These are phyloP conservation scores for Talaromyces sp. DNA, from an alignment of 2,329 filamentous ascomycete species.

Conservation along the genomic window DNA sequence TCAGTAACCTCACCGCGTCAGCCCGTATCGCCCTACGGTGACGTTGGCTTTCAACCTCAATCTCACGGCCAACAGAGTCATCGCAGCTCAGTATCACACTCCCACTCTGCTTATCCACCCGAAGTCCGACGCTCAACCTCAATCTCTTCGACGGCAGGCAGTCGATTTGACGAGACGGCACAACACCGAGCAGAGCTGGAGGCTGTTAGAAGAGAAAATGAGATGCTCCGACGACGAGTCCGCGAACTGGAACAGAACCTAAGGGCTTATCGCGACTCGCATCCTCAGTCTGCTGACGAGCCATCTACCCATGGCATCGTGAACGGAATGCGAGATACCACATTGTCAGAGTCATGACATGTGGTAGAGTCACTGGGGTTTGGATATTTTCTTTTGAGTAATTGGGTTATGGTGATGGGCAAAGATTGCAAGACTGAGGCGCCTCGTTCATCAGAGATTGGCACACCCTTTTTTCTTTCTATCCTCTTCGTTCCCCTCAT, in stretches of 20 bases:
- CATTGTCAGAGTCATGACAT: constrained; percentile 19
- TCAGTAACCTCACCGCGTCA: constrained; percentile 40
- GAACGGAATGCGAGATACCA: constrained; percentile 18
- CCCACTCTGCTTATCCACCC: constrained; percentile 22
- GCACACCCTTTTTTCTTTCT: constrained; percentile 9
- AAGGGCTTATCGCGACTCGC: constrained; percentile 29
- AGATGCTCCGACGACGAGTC: constrained; percentile 42
- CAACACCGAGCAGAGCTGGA: constrained; percentile 44
- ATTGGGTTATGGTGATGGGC: not conserved
- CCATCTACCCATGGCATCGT: constrained; percentile 19
- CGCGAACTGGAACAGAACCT: constrained; percentile 42
- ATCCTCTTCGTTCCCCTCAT: constrained; percentile 8
- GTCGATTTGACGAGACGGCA: constrained; percentile 42
- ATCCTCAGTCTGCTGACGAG: constrained; percentile 11
- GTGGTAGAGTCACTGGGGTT: not conserved
- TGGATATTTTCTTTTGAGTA: not conserved
- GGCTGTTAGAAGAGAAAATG: constrained; percentile 45
- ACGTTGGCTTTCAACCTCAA: constrained; percentile 27
- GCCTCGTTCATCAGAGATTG: not conserved
- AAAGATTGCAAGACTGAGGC: not conserved
- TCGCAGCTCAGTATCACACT: constrained; percentile 27
- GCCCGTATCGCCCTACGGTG: constrained; percentile 30
- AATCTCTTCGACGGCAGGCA: constrained; percentile 22
- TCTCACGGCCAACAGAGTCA: constrained; percentile 19
- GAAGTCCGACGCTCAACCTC: constrained; percentile 29